A percentile compares a stretch with the other conserved stretches of the same genome.
Conservation (phyloP, 257 asterid genomes). For the Rubia yunnanensis region DNA sequence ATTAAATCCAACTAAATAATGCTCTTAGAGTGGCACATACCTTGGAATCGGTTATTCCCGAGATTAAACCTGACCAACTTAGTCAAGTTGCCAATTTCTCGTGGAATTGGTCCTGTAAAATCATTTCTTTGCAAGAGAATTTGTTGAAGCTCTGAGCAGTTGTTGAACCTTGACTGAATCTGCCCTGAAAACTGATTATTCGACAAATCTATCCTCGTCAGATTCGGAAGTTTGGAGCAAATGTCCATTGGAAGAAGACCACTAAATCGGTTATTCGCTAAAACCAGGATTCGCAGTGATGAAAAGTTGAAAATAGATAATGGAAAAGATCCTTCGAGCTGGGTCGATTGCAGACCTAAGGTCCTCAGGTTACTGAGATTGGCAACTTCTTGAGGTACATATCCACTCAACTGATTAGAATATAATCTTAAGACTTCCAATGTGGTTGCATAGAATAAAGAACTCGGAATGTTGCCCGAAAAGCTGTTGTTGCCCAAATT, state of each 20-base stretch:
- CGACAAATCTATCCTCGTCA: background rate
- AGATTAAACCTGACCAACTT: background rate
- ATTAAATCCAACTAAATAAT: no score
- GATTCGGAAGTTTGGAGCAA: constrained; percentile 12
- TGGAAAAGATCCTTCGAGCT: constrained; percentile 21
- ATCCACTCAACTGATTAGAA: constrained; percentile 3
- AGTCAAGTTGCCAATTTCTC: constrained; percentile 5
- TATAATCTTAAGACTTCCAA: background rate
- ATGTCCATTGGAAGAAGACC: constrained; percentile 17
- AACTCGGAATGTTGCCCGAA: constrained; percentile 10
- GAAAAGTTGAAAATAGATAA: constrained; percentile 14
- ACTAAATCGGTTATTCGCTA: constrained; percentile 1
- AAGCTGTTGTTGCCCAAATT: constrained; percentile 5
- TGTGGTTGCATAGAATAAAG: constrained; percentile 8
- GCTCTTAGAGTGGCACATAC: background rate
- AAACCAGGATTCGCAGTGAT: background rate
- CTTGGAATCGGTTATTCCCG: background rate
- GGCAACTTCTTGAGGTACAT: constrained; percentile 8
- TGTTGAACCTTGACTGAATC: constrained; percentile 15
- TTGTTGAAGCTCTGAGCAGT: constrained; percentile 12
- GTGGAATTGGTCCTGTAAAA: constrained; percentile 5
- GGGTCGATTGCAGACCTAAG: background rate
- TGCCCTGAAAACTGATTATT: constrained; percentile 10
- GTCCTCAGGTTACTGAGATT: background rate
- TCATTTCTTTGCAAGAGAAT: background rate